A percentile compares a stretch with the other conserved stretches of the same genome.
These are phyloP conservation scores for Camellia lanceoleosa DNA, from an alignment of 148 eudicot species.

Conservation along the genomic window DNA sequence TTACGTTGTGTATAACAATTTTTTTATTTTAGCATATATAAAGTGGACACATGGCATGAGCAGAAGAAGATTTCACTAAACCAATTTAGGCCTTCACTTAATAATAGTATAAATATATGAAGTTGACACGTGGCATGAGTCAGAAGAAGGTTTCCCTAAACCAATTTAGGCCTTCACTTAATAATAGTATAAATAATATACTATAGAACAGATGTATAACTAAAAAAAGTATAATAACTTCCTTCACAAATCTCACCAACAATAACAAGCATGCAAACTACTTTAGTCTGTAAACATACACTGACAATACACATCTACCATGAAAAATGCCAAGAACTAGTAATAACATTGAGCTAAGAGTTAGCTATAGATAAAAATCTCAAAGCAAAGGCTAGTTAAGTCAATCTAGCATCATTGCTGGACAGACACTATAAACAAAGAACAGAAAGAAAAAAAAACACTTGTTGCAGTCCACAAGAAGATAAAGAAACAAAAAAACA, in stretches of 20 bases:
- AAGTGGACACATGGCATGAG: no score
- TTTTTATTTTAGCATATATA: no score
- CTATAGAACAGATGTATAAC: neutral
- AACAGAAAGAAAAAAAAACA: neutral
- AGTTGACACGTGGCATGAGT: no score
- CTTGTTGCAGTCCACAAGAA: neutral
- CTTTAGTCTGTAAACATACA: neutral
- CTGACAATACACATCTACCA: neutral
- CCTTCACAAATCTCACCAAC: neutral
- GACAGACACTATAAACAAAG: neutral
- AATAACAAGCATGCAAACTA: neutral
- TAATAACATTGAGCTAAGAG: neutral
- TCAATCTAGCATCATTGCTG: neutral
- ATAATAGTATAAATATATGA: no score
- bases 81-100: no score
- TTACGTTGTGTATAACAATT: no score
- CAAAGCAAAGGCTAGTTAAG: neutral
- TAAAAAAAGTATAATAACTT: neutral
- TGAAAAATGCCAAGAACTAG: neutral
- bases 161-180: no score
- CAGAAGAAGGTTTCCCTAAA: no score
- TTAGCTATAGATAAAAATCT: neutral
- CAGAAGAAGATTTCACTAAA: no score
- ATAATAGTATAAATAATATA: no score
- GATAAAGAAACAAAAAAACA: neutral